phyloP scores from a whole-genome alignment of 2,329 filamentous ascomycete genomes.

The Ascochyta fabae region DNA sequence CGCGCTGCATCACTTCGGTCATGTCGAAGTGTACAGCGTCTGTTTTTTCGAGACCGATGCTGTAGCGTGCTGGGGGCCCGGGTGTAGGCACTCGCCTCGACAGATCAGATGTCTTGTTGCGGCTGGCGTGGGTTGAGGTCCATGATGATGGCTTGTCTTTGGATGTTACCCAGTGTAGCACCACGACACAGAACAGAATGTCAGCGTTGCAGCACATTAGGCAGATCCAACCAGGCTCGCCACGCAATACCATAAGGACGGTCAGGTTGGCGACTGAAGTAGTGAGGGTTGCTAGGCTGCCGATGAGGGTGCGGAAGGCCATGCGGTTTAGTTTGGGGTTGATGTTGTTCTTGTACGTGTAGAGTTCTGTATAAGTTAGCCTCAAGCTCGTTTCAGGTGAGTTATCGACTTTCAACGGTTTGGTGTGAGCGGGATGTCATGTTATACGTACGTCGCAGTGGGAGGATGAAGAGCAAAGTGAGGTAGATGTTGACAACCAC shows the following conservation, averaged over 20 bases:
- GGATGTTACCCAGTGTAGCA: conserved; percentile 67
- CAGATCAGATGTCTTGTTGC: background rate
- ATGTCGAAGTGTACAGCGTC: background rate
- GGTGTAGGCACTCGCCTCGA: background rate
- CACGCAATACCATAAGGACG: conserved; percentile 64
- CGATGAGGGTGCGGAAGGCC: conserved; percentile 66
- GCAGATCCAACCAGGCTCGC: conserved; percentile 70
- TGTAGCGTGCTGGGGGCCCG: background rate
- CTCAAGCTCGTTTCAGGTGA: background rate
- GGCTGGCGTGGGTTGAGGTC: background rate
- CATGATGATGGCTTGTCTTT: conserved; percentile 20
- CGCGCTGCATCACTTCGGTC: no score
- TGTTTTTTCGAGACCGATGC: background rate
- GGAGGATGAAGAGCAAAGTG: conserved; percentile 68
- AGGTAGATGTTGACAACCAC: conserved; percentile 67
- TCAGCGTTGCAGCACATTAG: conserved; percentile 71
- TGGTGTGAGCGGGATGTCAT: no score
- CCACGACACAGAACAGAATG: conserved; percentile 65
- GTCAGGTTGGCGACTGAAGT: conserved; percentile 67
- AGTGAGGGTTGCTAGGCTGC: conserved; percentile 62
- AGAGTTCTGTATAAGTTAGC: conserved; percentile 53
- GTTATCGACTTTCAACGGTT: no score
- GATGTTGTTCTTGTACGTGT: conserved; percentile 60
- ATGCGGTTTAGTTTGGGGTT: conserved; percentile 58
- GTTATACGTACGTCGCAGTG: conserved; percentile 58